Evolutionary conservation across 2,329 filamentous ascomycete species (phyloP), one percentile per base, ranked within the genome.

Genomic region (Dothiorella sarmentorum): DNA sequence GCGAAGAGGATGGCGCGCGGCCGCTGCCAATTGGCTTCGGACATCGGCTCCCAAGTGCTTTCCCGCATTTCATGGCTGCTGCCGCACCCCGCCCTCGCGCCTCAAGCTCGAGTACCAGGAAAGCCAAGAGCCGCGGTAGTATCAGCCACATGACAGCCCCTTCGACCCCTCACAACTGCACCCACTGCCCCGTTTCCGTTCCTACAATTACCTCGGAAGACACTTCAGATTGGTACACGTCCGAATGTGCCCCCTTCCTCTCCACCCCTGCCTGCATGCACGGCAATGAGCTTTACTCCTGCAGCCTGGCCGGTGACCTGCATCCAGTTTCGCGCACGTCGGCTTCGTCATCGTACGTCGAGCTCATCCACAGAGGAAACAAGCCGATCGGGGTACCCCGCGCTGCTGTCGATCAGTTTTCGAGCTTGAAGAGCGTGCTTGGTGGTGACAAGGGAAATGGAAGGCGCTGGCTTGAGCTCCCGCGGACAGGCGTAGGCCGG

Each of bases 361-460:
- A 76, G 61, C 68, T 76, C 42, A 56, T 76, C 33, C 73, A 69
- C 65, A 62, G 69, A 4, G 68, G 69, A 27, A 35, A 40, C 10
- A 53, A 53, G 49, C 49, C 49, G 24, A 53, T 53, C n/a, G 69
- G 67, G 44, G 62, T 69, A 1, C 61, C 76, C 17, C 69, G 73
- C 35, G 65, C 73, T 3, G 63, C 68, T 1, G 61, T 62, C 4
- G 63, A 66, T 4, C 67, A 67, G 37, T 65, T 72, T 13, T 63
- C 15, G 10, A 40, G 49, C 11, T 35, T 53, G 22, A 10, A 7
- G 15, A 24, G 3, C n/a, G 15, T 40, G 22, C 40, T 53, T 22
- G 24, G n/a, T n/a, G n/a, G n/a, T n/a, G n/a, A n/a, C n/a, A n/a
- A n/a, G n/a, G n/a, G 15, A 10, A 10, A 26, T 11, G 35, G 35